A percentile compares a stretch with the other conserved stretches of the same genome.
Conservation (phyloP, 371 early-diverging fungal genomes). For the Ecytonucleospora hepatopenaei region DNA sequence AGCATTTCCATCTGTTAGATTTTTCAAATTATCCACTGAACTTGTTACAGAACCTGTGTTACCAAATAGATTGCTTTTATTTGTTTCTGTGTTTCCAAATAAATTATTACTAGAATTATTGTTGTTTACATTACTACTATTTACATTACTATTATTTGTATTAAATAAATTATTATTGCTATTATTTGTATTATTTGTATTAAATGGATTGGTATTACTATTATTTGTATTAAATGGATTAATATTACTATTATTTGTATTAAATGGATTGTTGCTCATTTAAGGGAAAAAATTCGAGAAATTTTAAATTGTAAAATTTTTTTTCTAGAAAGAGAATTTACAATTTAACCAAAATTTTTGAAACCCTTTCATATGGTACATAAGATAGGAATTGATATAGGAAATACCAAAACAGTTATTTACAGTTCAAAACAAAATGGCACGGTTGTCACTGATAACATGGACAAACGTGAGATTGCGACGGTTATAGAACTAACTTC, state of each 20-base stretch:
- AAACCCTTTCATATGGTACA: neutral
- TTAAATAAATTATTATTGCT: no score
- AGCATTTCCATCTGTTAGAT: no score
- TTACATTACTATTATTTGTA: no score
- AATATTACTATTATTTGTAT: neutral
- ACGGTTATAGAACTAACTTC: conserved; percentile 36
- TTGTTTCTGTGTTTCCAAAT: no score
- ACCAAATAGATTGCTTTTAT: conserved; percentile 2
- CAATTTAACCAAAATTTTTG: neutral
- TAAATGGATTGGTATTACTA: neutral
- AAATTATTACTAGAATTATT: no score
- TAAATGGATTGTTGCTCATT: neutral
- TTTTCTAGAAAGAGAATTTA: no score
- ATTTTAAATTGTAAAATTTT: neutral
- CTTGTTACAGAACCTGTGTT: no score
- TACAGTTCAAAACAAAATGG: conserved; percentile 29
- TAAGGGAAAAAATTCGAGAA: neutral
- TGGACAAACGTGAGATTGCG: conserved; percentile 26
- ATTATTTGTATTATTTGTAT: no score
- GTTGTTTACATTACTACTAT: no score
- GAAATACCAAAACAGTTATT: conserved; percentile 43
- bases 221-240: neutral
- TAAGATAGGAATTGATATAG: conserved; percentile 47
- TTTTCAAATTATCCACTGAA: no score
- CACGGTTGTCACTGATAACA: conserved; percentile 35